Percentiles rank a stretch among this genome's conserved stretches.
Conservation (phyloP, 805 yeast species). For the Barnettozyma botsteinii region DNA sequence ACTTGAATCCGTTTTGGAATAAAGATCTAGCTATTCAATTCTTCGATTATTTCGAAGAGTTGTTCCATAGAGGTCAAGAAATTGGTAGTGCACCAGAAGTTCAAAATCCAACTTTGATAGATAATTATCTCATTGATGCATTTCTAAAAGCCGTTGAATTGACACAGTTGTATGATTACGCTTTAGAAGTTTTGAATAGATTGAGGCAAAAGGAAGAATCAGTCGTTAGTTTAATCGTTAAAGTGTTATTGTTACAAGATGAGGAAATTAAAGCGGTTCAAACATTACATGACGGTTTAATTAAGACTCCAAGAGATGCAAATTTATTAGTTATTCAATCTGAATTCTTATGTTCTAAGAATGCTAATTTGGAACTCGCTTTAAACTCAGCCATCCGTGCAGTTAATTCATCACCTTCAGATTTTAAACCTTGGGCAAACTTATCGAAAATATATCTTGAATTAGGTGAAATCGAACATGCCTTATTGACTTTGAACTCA, state of each 20-base stretch:
- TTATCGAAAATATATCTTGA: constrained; percentile 59
- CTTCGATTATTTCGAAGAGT: constrained; percentile 55
- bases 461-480: constrained; percentile 62
- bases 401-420: constrained; percentile 69
- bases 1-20: constrained; percentile 65
- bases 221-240: constrained; percentile 54
- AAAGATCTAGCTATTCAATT: constrained; percentile 47
- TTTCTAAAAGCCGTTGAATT: constrained; percentile 57
- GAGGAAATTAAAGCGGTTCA: constrained; percentile 57
- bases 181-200: constrained; percentile 50
- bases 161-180: constrained; percentile 60
- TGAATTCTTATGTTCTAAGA: constrained; percentile 45
- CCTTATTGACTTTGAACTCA: constrained; percentile 66
- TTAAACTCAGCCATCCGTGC: constrained; percentile 55
- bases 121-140: constrained; percentile 72
- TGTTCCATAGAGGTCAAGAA: constrained; percentile 61
- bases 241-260: constrained; percentile 45
- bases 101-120: constrained; percentile 58
- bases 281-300: constrained; percentile 45
- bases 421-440: constrained; percentile 67
- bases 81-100: constrained; percentile 64
- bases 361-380: constrained; percentile 50
- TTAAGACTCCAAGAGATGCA: constrained; percentile 46
- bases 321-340: constrained; percentile 52
- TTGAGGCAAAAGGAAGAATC: constrained; percentile 47